Percentiles rank a stretch among this genome's conserved stretches.
These are phyloP conservation scores for Pouteria glomerata DNA, from an alignment of 148 eudicot genomes.

Conservation along the genomic window DNA sequence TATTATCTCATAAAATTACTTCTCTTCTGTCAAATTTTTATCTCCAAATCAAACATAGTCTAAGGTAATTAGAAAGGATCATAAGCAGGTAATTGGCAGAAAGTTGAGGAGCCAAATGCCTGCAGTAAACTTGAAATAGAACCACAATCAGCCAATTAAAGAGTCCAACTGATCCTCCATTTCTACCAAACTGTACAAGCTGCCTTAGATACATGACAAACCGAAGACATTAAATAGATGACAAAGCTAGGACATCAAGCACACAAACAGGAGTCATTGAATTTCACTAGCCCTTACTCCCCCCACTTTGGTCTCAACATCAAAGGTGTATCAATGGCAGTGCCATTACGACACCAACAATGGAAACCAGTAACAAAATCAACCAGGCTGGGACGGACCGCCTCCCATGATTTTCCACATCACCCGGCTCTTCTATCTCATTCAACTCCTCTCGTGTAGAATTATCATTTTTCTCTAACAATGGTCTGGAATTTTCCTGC, in stretches of 20 bases:
- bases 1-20: no score
- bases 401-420: conserved; percentile 35
- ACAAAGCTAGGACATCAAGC: background rate
- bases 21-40: no score
- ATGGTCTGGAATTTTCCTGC: conserved; percentile 28
- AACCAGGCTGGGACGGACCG: conserved; percentile 70
- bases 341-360: conserved; percentile 80
- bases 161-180: background rate
- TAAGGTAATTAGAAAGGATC: no score
- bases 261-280: no score
- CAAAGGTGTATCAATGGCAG: conserved; percentile 85
- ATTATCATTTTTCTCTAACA: conserved; percentile 27
- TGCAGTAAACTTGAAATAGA: no score
- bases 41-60: no score
- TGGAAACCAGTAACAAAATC: conserved; percentile 53
- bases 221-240: no score
- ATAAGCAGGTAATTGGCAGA: no score
- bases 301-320: background rate
- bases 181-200: conserved; percentile 13
- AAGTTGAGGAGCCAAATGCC: background rate
- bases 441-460: conserved; percentile 21
- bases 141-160: no score
- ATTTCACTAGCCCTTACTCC: no score
- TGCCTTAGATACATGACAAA: conserved; percentile 3
- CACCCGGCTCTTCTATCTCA: conserved; percentile 33